Conservation (phyloP, 305 asterid genomes). For the Plantago lanceolata region DNA sequence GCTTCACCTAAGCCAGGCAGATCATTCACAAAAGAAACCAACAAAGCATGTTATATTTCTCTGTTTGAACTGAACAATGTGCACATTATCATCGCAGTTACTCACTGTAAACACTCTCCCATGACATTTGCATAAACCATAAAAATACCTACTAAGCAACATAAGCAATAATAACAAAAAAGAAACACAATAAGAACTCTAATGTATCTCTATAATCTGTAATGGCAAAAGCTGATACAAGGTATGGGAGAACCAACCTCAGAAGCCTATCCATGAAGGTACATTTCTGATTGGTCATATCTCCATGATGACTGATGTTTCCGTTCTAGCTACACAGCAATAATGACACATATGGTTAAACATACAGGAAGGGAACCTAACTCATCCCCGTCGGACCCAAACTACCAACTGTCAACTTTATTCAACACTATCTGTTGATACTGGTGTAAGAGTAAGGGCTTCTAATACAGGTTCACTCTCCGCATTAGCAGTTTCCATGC, state of each 20-base stretch:
- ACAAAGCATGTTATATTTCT: no score
- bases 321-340: conserved; percentile 8
- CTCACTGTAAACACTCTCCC: neutral
- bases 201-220: conserved; percentile 20
- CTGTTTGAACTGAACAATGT: no score
- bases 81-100: no score
- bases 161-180: conserved; percentile 6
- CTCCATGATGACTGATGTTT: conserved; percentile 23
- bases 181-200: conserved; percentile 12
- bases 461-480: conserved; percentile 61
- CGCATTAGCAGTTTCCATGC: conserved; percentile 51
- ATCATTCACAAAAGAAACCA: no score
- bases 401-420: conserved; percentile 14
- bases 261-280: conserved; percentile 17
- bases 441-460: conserved; percentile 41
- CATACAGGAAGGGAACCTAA: neutral
- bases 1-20: no score
- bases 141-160: neutral
- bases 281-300: conserved; percentile 22
- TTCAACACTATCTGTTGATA: conserved; percentile 31
- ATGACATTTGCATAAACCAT: neutral
- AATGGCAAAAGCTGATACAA: conserved; percentile 19
- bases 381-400: neutral
- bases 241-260: conserved; percentile 19
- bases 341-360: neutral